Evolutionary conservation across 306 rosid genomes (phyloP).

Genomic region (Cyamopsis tetragonoloba): DNA sequence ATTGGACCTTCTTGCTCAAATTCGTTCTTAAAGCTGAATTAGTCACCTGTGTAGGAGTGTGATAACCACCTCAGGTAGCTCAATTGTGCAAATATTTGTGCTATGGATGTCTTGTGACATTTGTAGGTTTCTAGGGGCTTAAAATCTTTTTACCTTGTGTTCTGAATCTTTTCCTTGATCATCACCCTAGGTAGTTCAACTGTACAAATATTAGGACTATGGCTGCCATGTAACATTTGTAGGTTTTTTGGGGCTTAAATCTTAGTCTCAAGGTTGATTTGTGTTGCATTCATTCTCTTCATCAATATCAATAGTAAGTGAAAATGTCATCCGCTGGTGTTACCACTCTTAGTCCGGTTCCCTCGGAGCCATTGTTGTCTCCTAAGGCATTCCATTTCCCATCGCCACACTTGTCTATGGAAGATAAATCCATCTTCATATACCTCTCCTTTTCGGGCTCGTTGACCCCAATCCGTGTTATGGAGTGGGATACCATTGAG

Average conservation of each 20-base stretch:
- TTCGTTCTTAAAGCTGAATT: neutral
- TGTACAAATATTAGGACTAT: slow-evolving; percentile 8
- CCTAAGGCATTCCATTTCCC: slow-evolving; percentile 33
- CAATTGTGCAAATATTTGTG: slow-evolving; percentile 1
- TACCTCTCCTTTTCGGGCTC: slow-evolving; percentile 59
- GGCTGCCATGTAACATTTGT: slow-evolving; percentile 23
- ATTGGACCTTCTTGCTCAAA: neutral
- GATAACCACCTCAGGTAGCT: slow-evolving; percentile 17
- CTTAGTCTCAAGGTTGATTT: slow-evolving; percentile 7
- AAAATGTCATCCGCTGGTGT: slow-evolving; percentile 81
- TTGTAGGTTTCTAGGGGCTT: slow-evolving; percentile 6
- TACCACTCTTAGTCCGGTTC: slow-evolving; percentile 47
- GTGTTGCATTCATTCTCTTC: neutral
- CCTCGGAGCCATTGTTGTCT: slow-evolving; percentile 41
- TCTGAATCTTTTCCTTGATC: too few species aligned
- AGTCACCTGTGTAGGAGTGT: slow-evolving; percentile 30
- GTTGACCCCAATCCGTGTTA: slow-evolving; percentile 61
- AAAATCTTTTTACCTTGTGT: too few species aligned
- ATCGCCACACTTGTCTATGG: slow-evolving; percentile 35
- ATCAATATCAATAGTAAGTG: neutral
- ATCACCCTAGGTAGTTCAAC: slow-evolving; percentile 26
- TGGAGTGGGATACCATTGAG: slow-evolving; percentile 69
- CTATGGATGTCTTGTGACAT: slow-evolving; percentile 27
- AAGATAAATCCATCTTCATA: slow-evolving; percentile 53
- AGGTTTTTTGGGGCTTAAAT: neutral